Evolutionary conservation across 305 asterid species (phyloP).

Genomic region (Fraxinus albicans): DNA sequence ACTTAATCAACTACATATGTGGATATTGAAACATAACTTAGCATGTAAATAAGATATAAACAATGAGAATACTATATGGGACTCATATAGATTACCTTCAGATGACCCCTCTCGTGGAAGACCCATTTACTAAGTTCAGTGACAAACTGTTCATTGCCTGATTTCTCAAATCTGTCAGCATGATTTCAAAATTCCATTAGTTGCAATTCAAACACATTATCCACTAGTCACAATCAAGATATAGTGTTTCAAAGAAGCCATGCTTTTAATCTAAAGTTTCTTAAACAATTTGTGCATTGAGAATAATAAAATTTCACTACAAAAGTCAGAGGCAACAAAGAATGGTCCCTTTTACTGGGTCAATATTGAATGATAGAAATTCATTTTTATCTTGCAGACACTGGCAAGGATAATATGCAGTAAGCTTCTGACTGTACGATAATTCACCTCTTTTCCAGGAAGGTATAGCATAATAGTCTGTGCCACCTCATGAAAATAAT

Average conservation of each 20-base stretch:
- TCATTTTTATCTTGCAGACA: not conserved
- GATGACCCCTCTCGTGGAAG: constrained; percentile 85
- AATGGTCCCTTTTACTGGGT: not conserved
- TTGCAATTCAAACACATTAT: constrained; percentile 18
- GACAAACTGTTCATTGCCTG: constrained; percentile 73
- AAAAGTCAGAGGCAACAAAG: not conserved
- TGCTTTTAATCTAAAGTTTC: not conserved
- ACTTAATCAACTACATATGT: not conserved
- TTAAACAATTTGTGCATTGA: constrained; percentile 1
- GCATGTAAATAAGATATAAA: constrained; percentile 7
- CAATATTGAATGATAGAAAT: constrained; percentile 4
- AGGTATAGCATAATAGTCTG: not conserved
- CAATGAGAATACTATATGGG: constrained; percentile 5
- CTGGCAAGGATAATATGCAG: not conserved
- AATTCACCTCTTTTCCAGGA: not conserved
- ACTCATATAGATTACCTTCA: constrained; percentile 52
- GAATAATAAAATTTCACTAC: constrained; percentile 10
- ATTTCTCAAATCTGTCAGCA: constrained; percentile 59
- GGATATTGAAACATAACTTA: not conserved
- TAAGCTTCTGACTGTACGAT: not conserved
- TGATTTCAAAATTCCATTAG: constrained; percentile 22
- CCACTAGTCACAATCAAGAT: not conserved
- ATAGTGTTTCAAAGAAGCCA: constrained; percentile 7
- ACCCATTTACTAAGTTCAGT: constrained; percentile 84
- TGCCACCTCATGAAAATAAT: not conserved